Percentiles rank a stretch among this genome's conserved stretches.
Evolutionary conservation across 2,329 filamentous ascomycete genomes (phyloP).

Genomic region (Trematosphaeria pertusa): DNA sequence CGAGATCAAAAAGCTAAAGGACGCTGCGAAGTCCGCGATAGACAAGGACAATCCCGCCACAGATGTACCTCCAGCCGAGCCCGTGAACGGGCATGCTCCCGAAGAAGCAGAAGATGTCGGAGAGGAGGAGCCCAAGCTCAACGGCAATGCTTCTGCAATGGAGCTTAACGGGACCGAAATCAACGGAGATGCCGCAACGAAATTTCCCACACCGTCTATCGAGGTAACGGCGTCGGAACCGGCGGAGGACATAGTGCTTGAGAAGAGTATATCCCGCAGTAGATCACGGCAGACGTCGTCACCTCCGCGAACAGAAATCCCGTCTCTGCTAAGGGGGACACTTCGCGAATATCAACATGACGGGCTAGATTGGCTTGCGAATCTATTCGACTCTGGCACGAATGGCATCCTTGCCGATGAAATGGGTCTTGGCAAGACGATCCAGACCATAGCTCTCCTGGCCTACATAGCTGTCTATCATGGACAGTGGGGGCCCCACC

Average conservation of each 20-base stretch:
- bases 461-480: conserved; percentile 91
- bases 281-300: conserved; percentile 39
- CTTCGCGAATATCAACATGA: conserved; percentile 96
- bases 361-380: conserved; percentile 96
- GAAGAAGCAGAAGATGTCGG: conserved; percentile 53
- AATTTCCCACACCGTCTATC: conserved; percentile 13
- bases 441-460: conserved; percentile 93
- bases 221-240: conserved; percentile 21
- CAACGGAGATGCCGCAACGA: conserved; percentile 18
- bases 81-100: conserved; percentile 39
- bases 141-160: conserved; percentile 15
- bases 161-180: conserved; percentile 14
- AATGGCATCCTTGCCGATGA: conserved; percentile 98
- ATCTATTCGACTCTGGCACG: conserved; percentile 87
- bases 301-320: conserved; percentile 43
- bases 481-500: conserved; percentile 92
- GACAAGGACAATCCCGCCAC: conserved; percentile 47
- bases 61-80: conserved; percentile 9
- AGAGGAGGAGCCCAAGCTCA: conserved; percentile 38
- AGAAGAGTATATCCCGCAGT: conserved; percentile 20
- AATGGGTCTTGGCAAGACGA: conserved; percentile 98
- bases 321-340: conserved; percentile 78
- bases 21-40: conserved; percentile 34
- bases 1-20: conserved; percentile 45
- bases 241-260: conserved; percentile 21